These are phyloP conservation scores for Globisporangium barbulae DNA, from an alignment of 352 stramenopile species.

Conservation along the genomic window DNA sequence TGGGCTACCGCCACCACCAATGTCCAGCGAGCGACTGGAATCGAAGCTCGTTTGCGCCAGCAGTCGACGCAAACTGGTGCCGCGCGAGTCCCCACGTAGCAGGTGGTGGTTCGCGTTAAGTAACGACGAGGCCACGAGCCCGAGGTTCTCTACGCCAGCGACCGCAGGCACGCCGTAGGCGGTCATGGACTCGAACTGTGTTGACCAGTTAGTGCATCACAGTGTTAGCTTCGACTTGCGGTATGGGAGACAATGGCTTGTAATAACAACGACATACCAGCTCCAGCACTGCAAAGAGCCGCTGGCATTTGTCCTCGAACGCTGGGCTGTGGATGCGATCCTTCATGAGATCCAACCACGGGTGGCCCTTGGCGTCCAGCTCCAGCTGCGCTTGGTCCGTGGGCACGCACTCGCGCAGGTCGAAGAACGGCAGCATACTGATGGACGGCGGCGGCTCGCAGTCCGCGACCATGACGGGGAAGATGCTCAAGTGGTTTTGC, in stretches of 20 bases:
- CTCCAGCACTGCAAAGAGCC: constrained; percentile 60
- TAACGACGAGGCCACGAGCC: constrained; percentile 35
- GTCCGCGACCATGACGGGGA: constrained; percentile 63
- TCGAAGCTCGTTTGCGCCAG: constrained; percentile 27
- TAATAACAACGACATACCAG: constrained; percentile 30
- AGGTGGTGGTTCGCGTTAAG: constrained; percentile 18
- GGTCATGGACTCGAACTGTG: constrained; percentile 64
- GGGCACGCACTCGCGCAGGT: constrained; percentile 67
- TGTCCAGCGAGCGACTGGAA: constrained; percentile 15
- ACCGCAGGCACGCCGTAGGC: constrained; percentile 60
- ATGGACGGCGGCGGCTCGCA: constrained; percentile 66
- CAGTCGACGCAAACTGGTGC: constrained; percentile 38
- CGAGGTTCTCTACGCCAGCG: constrained; percentile 53
- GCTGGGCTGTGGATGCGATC: constrained; percentile 26
- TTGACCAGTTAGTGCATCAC: neutral
- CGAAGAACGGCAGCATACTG: constrained; percentile 71
- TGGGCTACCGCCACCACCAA: neutral
- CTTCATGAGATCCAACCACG: constrained; percentile 45
- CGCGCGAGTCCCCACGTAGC: constrained; percentile 19
- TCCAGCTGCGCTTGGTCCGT: constrained; percentile 18
- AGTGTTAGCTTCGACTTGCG: neutral
- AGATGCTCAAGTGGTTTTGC: constrained; percentile 59
- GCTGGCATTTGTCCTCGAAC: constrained; percentile 48
- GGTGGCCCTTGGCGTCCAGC: constrained; percentile 30
- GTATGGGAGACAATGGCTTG: neutral